Evolutionary conservation across 1,284 basidiomycete genomes (phyloP), one percentile per base, ranked within the genome.

Genomic region (Ganoderma meredithae): DNA sequence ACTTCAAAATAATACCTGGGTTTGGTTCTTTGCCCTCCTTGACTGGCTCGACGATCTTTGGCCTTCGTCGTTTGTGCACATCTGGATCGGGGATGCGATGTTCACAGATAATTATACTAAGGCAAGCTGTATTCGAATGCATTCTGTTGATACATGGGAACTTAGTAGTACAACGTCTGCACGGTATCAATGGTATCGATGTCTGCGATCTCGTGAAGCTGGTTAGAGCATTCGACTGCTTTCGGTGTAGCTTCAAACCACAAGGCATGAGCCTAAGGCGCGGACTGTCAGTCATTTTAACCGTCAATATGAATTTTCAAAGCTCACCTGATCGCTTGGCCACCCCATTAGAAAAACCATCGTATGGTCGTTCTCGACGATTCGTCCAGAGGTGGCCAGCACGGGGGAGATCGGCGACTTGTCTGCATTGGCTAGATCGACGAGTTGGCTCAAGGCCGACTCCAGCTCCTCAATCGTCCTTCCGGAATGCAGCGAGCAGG

Each of bases 401-500:
- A 60, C 39, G 15, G 58, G 58, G 22, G 58, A 60, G 36, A 60
- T 6, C 10, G 58, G 58, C 22, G 58, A 60, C n/a, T 60, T 60
- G 58, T 60, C 58, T 2, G 39, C 22, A 13, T 60, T 60, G 39
- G 58, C 58, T 1, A 60, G 22, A 22, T 41, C 39, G 22, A 60
- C 58, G 39, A 60, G 58, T 3, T 60, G 36, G 22, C 27, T 60
- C 36, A 60, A 40, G 25, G 22, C 39, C 4, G 58, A 60, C 22
- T 41, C 58, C 8, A 60, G 58, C 58, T 60, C 58, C 22, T 41
- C n/a, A 13, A 60, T 60, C 12, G 58, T 40, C 58, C 22, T 41
- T 60, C 58, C 58, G 7, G 58, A n/a, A 60, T 73, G 71, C 59
- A 65, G 31, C 17, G 65, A 70, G 63, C 72, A 64, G 62, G 62